Percentiles rank a stretch among this genome's conserved stretches.
Evolutionary conservation across 495 filamentous ascomycete genomes (phyloP).

Genomic region (Tuber aestivum): DNA sequence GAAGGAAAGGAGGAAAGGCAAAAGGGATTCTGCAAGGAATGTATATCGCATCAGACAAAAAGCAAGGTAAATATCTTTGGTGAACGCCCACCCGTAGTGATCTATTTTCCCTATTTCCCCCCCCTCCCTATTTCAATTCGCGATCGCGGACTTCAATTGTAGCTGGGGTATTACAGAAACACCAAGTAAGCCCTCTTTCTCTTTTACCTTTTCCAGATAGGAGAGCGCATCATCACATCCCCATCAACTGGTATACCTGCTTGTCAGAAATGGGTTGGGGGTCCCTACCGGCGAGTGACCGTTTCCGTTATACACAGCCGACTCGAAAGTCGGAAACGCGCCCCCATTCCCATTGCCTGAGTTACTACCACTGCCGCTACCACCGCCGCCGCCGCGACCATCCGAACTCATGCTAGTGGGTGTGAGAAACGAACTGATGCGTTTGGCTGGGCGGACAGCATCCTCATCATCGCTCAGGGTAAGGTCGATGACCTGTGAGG

Average conservation of each 20-base stretch:
- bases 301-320: constrained; percentile 11
- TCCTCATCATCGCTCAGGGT: constrained; percentile 69
- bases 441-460: constrained; percentile 55
- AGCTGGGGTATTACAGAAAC: neutral
- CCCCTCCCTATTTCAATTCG: neutral
- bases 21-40: neutral
- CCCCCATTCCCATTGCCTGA: constrained; percentile 10
- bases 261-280: constrained; percentile 14
- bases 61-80: neutral
- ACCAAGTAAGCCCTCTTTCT: neutral
- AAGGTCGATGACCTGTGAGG: constrained; percentile 67
- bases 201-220: neutral
- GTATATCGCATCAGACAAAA: neutral
- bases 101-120: neutral
- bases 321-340: constrained; percentile 8
- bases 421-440: constrained; percentile 44
- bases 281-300: constrained; percentile 35
- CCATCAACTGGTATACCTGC: constrained; percentile 20
- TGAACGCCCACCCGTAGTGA: neutral
- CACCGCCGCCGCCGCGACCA: constrained; percentile 16
- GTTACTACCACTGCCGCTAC: constrained; percentile 11
- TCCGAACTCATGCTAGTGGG: constrained; percentile 37
- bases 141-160: neutral
- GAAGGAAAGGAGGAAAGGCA: neutral
- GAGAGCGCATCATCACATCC: neutral